Evolutionary conservation across 2,329 filamentous ascomycete genomes (phyloP).

Genomic region (Chalaropsis ovoidea): DNA sequence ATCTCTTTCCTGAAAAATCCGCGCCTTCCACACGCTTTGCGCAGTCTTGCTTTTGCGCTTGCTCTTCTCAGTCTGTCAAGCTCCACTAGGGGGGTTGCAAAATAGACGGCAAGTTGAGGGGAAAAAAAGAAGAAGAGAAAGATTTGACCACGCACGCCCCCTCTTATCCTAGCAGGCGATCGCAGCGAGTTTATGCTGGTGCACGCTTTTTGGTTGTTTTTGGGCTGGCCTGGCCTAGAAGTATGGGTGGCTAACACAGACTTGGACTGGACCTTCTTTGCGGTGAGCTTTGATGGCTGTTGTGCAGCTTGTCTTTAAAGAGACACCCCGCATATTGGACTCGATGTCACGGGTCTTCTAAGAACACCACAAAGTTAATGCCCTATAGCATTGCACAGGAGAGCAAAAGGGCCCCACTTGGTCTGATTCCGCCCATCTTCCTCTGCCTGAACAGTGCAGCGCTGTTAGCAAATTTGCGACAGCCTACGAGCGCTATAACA

Average conservation of each 20-base stretch:
- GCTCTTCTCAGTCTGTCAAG: not conserved
- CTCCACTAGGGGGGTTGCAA: not conserved
- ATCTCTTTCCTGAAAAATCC: not conserved
- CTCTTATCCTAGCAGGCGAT: constrained; percentile 3
- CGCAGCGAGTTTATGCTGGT: not conserved
- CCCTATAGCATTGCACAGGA: not conserved
- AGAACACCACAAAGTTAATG: too few relatives aligned
- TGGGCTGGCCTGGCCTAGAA: too few relatives aligned
- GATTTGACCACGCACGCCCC: not conserved
- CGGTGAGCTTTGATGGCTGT: too few relatives aligned
- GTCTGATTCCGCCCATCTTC: not conserved
- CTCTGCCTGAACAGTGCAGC: constrained; percentile 9
- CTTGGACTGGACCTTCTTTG: not conserved
- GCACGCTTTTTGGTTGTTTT: not conserved
- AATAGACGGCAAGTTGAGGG: not conserved
- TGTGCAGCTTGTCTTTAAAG: too few relatives aligned
- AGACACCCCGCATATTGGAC: too few relatives aligned
- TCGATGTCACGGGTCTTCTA: too few relatives aligned
- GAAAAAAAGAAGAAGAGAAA: not conserved
- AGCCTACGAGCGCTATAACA: too few relatives aligned
- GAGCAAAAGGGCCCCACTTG: not conserved
- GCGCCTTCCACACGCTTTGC: not conserved
- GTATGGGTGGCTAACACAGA: too few relatives aligned
- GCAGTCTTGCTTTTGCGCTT: not conserved
- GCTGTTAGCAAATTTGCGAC: not conserved